Conservation (phyloP, 192 early-diverging fungal genomes). For the Backusella tuberculispora region DNA sequence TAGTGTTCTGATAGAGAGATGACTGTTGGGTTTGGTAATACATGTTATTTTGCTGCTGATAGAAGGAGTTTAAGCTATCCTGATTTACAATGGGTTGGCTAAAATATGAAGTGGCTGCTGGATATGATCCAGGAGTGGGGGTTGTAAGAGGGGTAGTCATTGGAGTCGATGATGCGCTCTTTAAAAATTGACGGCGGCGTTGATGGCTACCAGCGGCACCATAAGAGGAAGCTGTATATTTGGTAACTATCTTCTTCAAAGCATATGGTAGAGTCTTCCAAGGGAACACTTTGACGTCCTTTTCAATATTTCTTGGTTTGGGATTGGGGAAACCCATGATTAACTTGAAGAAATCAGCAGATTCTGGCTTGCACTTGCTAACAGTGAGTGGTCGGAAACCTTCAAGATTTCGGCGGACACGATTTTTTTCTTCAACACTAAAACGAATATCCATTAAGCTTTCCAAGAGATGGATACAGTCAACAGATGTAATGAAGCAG, state of each 20-base stretch:
- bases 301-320: conserved; percentile 84
- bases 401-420: conserved; percentile 85
- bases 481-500: conserved; percentile 78
- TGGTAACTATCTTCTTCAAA: conserved; percentile 77
- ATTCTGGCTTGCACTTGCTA: conserved; percentile 73
- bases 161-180: background rate
- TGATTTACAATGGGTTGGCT: background rate
- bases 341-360: conserved; percentile 72
- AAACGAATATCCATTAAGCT: conserved; percentile 72
- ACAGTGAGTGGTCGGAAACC: conserved; percentile 76
- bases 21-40: background rate
- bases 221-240: conserved; percentile 52
- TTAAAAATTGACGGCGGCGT: background rate
- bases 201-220: background rate
- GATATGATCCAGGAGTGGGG: background rate
- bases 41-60: background rate
- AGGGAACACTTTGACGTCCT: conserved; percentile 84
- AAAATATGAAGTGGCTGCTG: background rate
- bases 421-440: conserved; percentile 82
- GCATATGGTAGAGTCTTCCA: conserved; percentile 73
- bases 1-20: background rate
- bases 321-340: conserved; percentile 83
- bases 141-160: background rate
- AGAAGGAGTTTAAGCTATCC: background rate
- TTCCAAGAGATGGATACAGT: conserved; percentile 75